These are phyloP conservation scores for Aspergillus persii DNA, from an alignment of 2,329 filamentous ascomycete species.

Conservation along the genomic window DNA sequence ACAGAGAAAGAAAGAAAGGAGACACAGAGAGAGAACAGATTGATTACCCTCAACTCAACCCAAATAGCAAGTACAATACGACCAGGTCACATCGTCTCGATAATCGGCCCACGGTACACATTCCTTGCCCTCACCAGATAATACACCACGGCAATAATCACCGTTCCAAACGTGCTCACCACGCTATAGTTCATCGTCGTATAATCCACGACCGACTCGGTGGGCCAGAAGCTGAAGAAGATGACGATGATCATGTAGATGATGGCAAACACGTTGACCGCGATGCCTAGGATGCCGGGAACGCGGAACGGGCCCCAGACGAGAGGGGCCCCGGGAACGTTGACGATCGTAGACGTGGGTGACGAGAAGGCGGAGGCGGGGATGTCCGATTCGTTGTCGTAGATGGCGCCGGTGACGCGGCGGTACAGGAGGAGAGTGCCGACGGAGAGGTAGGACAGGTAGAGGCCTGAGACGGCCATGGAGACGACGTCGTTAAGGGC, in stretches of 20 bases:
- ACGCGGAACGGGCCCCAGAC: constrained; percentile 32
- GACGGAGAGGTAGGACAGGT: constrained; percentile 29
- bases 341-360: constrained; percentile 13
- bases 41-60: background rate
- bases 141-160: constrained; percentile 42
- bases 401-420: constrained; percentile 23
- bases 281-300: constrained; percentile 35
- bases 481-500: constrained; percentile 34
- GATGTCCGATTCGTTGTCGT: constrained; percentile 15
- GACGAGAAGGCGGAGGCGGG: background rate
- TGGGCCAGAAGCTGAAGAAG: constrained; percentile 52
- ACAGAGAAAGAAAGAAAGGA: background rate
- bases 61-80: background rate
- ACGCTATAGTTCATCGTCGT: constrained; percentile 49
- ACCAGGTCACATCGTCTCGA: constrained; percentile 15
- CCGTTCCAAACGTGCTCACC: constrained; percentile 42
- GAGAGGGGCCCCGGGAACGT: constrained; percentile 25
- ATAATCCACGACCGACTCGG: constrained; percentile 32
- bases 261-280: constrained; percentile 45
- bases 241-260: constrained; percentile 48
- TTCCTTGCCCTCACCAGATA: constrained; percentile 35
- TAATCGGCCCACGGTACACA: constrained; percentile 34
- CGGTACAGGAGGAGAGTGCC: constrained; percentile 27
- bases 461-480: constrained; percentile 33
- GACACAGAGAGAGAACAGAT: background rate